Percentiles rank a stretch among this genome's conserved stretches.
Conservation (phyloP, 2,329 filamentous ascomycete species). For the Microdochium nivale region DNA sequence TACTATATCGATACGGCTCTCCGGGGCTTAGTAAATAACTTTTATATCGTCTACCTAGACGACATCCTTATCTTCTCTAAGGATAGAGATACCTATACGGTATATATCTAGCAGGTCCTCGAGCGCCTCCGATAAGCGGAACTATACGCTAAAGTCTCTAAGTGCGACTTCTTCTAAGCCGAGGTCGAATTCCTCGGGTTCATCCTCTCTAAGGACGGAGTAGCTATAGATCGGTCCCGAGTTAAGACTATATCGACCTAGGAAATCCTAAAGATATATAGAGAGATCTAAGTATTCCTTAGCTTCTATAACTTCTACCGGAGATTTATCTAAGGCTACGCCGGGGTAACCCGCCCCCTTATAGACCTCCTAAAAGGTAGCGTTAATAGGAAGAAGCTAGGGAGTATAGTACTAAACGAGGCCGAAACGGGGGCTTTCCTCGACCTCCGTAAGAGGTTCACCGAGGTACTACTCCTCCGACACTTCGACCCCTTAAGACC, state of each 20-base stretch:
- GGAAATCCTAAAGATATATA: constrained; percentile 8
- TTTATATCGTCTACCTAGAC: too few relatives aligned
- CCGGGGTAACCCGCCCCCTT: neutral
- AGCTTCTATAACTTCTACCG: constrained; percentile 24
- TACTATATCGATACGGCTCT: neutral
- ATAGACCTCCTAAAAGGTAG: neutral
- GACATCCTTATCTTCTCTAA: too few relatives aligned
- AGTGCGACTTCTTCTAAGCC: constrained; percentile 19
- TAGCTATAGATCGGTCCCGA: constrained; percentile 16
- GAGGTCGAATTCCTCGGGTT: constrained; percentile 19
- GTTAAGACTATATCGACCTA: constrained; percentile 14
- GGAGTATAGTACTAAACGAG: neutral
- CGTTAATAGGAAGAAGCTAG: neutral
- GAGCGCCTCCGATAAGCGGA: neutral
- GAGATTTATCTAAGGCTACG: constrained; percentile 16
- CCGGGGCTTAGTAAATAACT: neutral
- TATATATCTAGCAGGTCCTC: neutral
- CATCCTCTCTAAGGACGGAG: constrained; percentile 14
- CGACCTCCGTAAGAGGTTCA: neutral
- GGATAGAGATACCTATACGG: too few relatives aligned
- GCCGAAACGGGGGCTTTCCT: neutral
- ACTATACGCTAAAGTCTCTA: constrained; percentile 5
- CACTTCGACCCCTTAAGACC: constrained; percentile 1
- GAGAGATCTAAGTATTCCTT: constrained; percentile 15
- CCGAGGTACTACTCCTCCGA: neutral